Base-by-base conservation (phyloP, 768 basidiomycete genomes). In the Cubamyces lactineus region DNA sequence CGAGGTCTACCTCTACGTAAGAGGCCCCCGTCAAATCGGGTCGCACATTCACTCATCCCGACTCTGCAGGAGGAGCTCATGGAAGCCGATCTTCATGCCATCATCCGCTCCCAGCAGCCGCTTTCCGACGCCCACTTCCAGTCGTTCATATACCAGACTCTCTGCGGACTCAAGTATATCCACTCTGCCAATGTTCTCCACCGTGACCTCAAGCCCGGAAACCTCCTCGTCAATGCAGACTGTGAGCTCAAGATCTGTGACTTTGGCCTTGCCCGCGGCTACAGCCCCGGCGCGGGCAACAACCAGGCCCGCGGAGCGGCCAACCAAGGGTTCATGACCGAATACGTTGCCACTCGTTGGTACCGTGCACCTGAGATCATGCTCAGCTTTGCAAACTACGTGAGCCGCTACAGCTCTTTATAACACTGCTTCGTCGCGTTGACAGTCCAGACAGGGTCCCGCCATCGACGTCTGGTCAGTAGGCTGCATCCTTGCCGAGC, bases 31-130 rank as follows among this genome's bases (percentile, higher is more conserved):
- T 23, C 45, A 12, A 28, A 19, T 16, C 41, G 12, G 17, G 28
- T 16, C 39, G 12, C 49, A 26, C 21, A 19, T 9, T 52, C 13
- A 41, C 11, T 38, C 55, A 17, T 59, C 26, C 41, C 24, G 23
- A 53, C 58, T 39, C 62, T 59, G 8, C 76, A 98, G 91, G 96
- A 98, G 79, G 97, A 99, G 75, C 86, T 98, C 67, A 99, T 98
- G 97, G 97, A 99, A 74, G 97, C 97, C 57, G 97, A 99, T 84
- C 83, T 99, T 19, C 97, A 98, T 71, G 97, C 97, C 19, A 99
- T 99, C 75, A 90, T 90, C 66, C 90, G 91, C 51, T 93, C 91
- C 24, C 89, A 91, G 51, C 92, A 94, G 69, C 91, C 91, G 12
- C 84, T 93, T 68, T 93, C 92, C 16, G 92, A 94, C 68, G 92